These are phyloP conservation scores for Wickerhamomyces ciferrii DNA, from an alignment of 805 yeast genomes.

Conservation along the genomic window DNA sequence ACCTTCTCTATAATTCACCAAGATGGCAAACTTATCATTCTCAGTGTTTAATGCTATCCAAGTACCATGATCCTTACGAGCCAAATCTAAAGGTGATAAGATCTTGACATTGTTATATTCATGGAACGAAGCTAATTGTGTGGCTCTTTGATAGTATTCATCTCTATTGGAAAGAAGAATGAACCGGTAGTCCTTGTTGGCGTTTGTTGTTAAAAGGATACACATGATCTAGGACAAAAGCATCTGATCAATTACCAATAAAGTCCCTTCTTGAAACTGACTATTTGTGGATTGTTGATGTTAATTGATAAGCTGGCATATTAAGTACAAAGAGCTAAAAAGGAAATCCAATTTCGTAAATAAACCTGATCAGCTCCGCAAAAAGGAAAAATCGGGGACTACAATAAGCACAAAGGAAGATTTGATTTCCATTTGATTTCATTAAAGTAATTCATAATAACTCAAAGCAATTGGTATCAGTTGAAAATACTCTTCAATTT, in stretches of 20 bases:
- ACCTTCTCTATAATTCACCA: conserved; percentile 69
- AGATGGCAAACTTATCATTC: conserved; percentile 57
- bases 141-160: conserved; percentile 73
- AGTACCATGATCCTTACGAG: conserved; percentile 73
- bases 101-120: conserved; percentile 28
- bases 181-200: conserved; percentile 70
- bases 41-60: conserved; percentile 75
- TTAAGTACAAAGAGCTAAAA: too few species aligned
- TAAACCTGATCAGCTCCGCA: too few species aligned
- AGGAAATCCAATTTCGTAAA: too few species aligned
- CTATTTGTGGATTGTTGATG: too few species aligned
- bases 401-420: too few species aligned
- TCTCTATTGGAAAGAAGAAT: conserved; percentile 82
- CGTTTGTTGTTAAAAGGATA: conserved; percentile 61
- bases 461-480: too few species aligned
- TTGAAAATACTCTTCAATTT: conserved; percentile 14
- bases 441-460: too few species aligned
- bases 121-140: conserved; percentile 47
- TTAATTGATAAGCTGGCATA: too few species aligned
- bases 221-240: conserved; percentile 51
- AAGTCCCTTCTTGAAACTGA: too few species aligned
- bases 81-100: conserved; percentile 71
- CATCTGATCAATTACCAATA: too few species aligned
- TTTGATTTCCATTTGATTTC: too few species aligned
- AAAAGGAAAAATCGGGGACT: too few species aligned